Evolutionary conservation across 2,329 filamentous ascomycete species (phyloP), one percentile per base, ranked within the genome.

Genomic region (Sphaerulina populicola): DNA sequence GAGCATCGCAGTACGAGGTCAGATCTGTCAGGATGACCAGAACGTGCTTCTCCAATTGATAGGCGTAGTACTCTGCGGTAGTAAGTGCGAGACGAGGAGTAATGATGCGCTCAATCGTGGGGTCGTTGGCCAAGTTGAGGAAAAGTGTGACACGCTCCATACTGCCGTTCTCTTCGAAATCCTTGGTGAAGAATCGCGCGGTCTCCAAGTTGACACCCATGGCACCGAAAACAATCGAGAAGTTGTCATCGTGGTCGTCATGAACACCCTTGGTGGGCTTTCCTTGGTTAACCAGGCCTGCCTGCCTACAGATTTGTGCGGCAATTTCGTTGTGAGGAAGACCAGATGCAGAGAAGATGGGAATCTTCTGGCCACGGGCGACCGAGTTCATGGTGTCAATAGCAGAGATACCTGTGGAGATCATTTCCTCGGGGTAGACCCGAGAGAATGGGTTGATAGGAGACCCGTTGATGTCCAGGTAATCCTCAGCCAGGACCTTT

Each of bases 121-220:
- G 93, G 69, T 98, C 93, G 70, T 97, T 98, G 62, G 94, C 93
- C 76, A 98, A 83, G 77, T 98, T 98, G 68, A 98, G 80, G 86
- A 98, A 98, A 55, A 98, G 78, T 6, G 94, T 97, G 63, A 88
- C 85, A 74, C 93, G 88, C 76, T 96, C 93, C 83, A 98, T 83
- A 74, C 88, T 94, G 63, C 94, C 94, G 72, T 98, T 98, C 80
- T 98, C 89, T 72, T 98, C 93, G 67, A 98, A 98, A 67, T 98
- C 93, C 60, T 88, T 82, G 35, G 91, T 97, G 77, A 98, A 98
- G 81, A 98, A 98, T 64, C 93, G 86, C 64, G 86, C 88, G 30
- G 93, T 98, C 71, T 98, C 93, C 84, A 98, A 83, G 77, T 98
- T 98, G 64, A 98, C 93, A 89, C 93, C 93, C 93, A 98, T 98